These are phyloP conservation scores for Helicocarpus griseus DNA, from an alignment of 2,329 filamentous ascomycete species.

Conservation along the genomic window DNA sequence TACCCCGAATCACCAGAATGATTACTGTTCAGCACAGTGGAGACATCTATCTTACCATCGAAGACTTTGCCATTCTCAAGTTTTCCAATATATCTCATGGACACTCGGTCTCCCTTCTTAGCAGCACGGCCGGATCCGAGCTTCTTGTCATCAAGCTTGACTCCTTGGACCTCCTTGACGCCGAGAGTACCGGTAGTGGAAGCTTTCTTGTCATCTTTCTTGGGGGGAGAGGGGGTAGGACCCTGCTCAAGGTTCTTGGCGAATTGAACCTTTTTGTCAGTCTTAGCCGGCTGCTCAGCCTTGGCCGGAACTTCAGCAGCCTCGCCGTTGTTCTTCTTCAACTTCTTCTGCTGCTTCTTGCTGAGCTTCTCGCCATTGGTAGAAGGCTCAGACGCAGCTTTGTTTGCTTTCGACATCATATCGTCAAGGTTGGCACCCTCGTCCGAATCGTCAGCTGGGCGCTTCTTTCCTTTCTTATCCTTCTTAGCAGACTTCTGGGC, in stretches of 20 bases:
- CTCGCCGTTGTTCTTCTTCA: conserved; percentile 97
- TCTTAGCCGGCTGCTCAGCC: conserved; percentile 48
- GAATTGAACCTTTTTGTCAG: conserved; percentile 95
- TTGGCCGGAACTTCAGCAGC: conserved; percentile 52
- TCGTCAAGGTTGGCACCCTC: conserved; percentile 62
- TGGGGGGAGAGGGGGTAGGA: conserved; percentile 58
- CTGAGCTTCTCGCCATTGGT: conserved; percentile 64
- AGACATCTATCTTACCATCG: conserved; percentile 77
- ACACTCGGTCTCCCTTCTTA: conserved; percentile 83
- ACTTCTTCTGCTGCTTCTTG: conserved; percentile 97
- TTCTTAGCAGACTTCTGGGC: conserved; percentile 44
- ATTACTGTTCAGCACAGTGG: neutral
- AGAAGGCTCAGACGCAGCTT: conserved; percentile 37
- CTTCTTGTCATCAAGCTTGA: conserved; percentile 94
- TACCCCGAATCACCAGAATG: neutral
- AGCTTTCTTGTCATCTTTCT: conserved; percentile 38
- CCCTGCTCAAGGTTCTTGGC: conserved; percentile 98
- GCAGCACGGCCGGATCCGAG: conserved; percentile 70
- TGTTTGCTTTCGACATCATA: conserved; percentile 65
- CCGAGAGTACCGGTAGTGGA: conserved; percentile 50
- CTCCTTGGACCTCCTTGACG: conserved; percentile 73
- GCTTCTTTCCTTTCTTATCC: conserved; percentile 70
- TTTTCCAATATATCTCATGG: conserved; percentile 98
- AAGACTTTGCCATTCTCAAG: conserved; percentile 90
- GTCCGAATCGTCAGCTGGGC: conserved; percentile 61